Evolutionary conservation across 805 yeast species (phyloP).

Genomic region (Starmerella floris): DNA sequence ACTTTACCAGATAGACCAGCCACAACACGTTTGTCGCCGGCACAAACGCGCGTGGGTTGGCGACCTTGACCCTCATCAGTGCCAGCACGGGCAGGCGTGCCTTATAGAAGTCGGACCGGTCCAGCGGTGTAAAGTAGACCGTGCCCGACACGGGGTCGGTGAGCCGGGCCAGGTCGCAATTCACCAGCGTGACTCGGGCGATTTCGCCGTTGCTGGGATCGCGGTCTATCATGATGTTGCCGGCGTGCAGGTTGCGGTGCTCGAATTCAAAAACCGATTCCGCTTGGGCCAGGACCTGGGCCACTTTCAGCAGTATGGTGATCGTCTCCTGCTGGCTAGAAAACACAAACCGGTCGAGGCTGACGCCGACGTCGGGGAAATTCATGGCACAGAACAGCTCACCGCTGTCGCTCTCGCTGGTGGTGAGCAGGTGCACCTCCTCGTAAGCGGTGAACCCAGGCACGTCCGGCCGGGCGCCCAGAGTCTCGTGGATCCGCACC

Average conservation of each 20-base stretch:
- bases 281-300: constrained; percentile 36
- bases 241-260: constrained; percentile 59
- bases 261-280: constrained; percentile 46
- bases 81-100: constrained; percentile 51
- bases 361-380: constrained; percentile 29
- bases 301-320: constrained; percentile 42
- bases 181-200: constrained; percentile 46
- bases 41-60: constrained; percentile 35
- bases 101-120: constrained; percentile 47
- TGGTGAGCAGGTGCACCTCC: constrained; percentile 32
- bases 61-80: constrained; percentile 30
- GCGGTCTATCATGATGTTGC: constrained; percentile 41
- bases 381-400: constrained; percentile 21
- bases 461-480: constrained; percentile 20
- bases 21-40: constrained; percentile 47
- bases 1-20: constrained; percentile 49
- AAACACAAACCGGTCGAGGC: constrained; percentile 35
- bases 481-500: constrained; percentile 30
- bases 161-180: constrained; percentile 38
- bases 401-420: constrained; percentile 21
- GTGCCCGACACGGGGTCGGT: constrained; percentile 22
- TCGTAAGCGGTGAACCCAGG: constrained; percentile 24
- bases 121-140: constrained; percentile 41
- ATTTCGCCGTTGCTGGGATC: constrained; percentile 19
- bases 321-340: constrained; percentile 30